Conservation (phyloP, 306 rosid genomes). For the Acmispon strigosus region DNA sequence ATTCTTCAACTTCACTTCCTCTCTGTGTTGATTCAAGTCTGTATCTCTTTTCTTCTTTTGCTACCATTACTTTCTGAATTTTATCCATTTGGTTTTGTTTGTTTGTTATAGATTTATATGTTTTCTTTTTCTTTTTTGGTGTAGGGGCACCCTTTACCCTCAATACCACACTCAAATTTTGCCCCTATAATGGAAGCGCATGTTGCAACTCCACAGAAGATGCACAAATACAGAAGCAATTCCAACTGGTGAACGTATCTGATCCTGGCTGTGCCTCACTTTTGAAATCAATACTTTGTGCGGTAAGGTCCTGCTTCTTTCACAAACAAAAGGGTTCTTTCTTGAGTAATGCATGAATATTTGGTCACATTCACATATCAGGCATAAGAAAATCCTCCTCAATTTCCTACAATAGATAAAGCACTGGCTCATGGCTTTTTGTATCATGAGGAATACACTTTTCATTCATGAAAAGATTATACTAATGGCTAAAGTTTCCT, state of each 20-base stretch:
- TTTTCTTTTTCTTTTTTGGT: conserved; percentile 1
- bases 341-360: not conserved
- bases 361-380: not conserved
- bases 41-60: conserved; percentile 9
- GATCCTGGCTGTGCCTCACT: conserved; percentile 60
- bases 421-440: not conserved
- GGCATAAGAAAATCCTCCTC: not conserved
- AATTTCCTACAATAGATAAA: not conserved
- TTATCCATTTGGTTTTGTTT: not conserved
- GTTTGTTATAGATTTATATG: not conserved
- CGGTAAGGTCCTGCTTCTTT: conserved; percentile 42
- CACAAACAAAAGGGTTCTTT: not conserved
- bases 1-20: conserved; percentile 60
- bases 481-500: too few relatives aligned
- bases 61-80: not conserved
- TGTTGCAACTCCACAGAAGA: conserved; percentile 84
- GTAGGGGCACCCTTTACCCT: conserved; percentile 62
- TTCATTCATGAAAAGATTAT: not conserved
- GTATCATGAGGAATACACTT: not conserved
- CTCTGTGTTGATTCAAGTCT: conserved; percentile 77
- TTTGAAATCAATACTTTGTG: conserved; percentile 75
- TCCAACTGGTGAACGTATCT: conserved; percentile 61
- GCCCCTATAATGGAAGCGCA: conserved; percentile 70
- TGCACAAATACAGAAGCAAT: conserved; percentile 52
- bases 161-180: conserved; percentile 51